Evolutionary conservation across 352 stramenopile species (phyloP).

Genomic region (Globisporangium spinosum): DNA sequence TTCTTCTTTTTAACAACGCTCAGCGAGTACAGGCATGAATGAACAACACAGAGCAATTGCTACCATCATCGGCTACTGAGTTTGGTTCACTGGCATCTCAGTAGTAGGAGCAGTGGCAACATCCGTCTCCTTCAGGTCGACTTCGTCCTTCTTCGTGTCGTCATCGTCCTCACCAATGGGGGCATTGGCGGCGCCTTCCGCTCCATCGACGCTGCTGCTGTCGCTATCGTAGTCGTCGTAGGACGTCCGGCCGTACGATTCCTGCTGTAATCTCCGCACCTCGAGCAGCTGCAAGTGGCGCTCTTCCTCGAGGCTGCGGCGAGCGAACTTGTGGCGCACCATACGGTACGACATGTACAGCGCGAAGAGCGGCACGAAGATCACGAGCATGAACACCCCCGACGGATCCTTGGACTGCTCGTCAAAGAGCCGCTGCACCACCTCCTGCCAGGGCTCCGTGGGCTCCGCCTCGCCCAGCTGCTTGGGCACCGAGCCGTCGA

Average conservation of each 20-base stretch:
- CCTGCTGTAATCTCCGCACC: conserved; percentile 67
- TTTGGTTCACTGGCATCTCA: not conserved
- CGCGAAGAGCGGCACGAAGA: conserved; percentile 56
- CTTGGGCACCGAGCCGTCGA: conserved; percentile 72
- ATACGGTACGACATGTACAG: conserved; percentile 49
- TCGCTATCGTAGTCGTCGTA: conserved; percentile 57
- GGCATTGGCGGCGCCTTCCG: conserved; percentile 17
- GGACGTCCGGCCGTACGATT: conserved; percentile 45
- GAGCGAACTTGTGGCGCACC: conserved; percentile 41
- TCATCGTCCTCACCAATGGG: conserved; percentile 31
- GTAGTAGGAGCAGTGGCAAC: not conserved
- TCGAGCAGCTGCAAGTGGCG: conserved; percentile 66
- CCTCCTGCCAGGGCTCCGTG: conserved; percentile 49
- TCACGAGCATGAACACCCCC: conserved; percentile 51
- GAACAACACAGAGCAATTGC: not conserved
- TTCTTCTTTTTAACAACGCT: not conserved
- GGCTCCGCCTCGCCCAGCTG: conserved; percentile 51
- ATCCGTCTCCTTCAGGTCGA: conserved; percentile 14
- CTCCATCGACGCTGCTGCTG: conserved; percentile 21
- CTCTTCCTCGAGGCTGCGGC: conserved; percentile 25
- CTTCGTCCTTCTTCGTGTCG: conserved; percentile 19
- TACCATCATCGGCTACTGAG: not conserved
- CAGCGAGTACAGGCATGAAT: not conserved
- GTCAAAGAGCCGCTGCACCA: conserved; percentile 50
- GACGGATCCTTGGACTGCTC: conserved; percentile 72